A percentile compares a stretch with the other conserved stretches of the same genome.
Evolutionary conservation across 495 filamentous ascomycete genomes (phyloP).

Genomic region (Tricharina praecox): DNA sequence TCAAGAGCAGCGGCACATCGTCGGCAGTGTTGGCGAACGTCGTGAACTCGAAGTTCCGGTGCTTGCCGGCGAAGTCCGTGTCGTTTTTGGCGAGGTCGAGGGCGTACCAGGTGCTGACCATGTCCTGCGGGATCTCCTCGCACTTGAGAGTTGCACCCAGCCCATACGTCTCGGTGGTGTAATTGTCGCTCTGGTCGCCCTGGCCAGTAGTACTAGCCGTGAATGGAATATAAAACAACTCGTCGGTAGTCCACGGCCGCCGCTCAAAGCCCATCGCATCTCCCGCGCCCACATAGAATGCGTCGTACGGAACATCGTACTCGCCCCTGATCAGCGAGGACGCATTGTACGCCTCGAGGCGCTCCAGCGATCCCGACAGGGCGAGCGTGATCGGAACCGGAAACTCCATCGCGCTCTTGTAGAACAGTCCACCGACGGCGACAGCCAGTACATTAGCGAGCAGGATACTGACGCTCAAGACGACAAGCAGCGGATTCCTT

Average conservation of each 20-base stretch:
- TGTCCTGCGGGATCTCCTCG: background rate
- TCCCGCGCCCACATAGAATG: background rate
- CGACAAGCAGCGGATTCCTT: conserved; percentile 25
- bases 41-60: background rate
- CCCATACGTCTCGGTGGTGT: background rate
- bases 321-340: conserved; percentile 3
- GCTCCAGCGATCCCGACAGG: background rate
- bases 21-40: background rate
- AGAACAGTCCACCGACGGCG: conserved; percentile 24
- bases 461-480: conserved; percentile 4
- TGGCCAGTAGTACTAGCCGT: too few species aligned
- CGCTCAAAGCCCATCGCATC: background rate
- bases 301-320: background rate
- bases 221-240: background rate
- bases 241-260: background rate
- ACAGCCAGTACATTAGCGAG: conserved; percentile 9
- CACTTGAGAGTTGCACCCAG: background rate
- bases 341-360: background rate
- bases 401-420: background rate
- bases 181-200: too few species aligned
- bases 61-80: too few species aligned
- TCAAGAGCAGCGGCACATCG: background rate
- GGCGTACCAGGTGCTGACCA: background rate
- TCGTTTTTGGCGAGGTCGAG: background rate
- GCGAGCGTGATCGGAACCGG: too few species aligned